Evolutionary conservation across 805 yeast genomes (phyloP), one percentile per base, ranked within the genome.

Genomic region (Zygosaccharomyces gambellarensis): DNA sequence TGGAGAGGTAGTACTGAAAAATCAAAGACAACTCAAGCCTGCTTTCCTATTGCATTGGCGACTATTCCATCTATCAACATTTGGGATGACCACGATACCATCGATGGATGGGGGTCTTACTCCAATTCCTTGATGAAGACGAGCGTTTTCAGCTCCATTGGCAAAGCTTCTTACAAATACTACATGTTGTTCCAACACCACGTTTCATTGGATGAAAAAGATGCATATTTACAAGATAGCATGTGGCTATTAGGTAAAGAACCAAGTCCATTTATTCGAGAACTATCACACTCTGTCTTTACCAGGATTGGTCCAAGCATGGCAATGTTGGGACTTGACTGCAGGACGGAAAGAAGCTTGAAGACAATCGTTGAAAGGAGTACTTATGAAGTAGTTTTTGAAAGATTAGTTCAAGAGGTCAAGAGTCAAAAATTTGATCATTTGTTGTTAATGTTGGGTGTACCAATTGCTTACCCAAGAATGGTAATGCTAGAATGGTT

Each of bases 91-190:
- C 99, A 92, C 69, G 98, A 94, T 66, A 87, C 92, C 46, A 90
- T 94, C 57, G 99, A 92, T 64, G 99, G 98, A 2, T 92, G 81
- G 69, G 99, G 98, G 2, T 87, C 96, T 0, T 92, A 92, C 66
- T 74, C 76, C 43, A 86, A 89, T 56, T 49, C 67, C 1, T 87
- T 96, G 30, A 90, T 89, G 96, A 59, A 60, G 2, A 79, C 81
- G 36, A 82, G 80, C 1, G 78, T 87, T 7, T 87, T 92, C 64
- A 64, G 68, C 49, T 79, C 83, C 10, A 77, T 92, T 29, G 98
- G 98, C 8, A 76, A 77, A 51, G 69, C 79, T 10, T 97, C 98
- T 1, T 88, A 80, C 72, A 82, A 82, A 62, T 90, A 85, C 69
- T 92, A 94, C 68, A 78, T 90, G 86, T 67, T 94, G 19, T 92